A percentile compares a stretch with the other conserved stretches of the same genome.
These are phyloP conservation scores for Fusarium sp. DNA, from an alignment of 2,329 filamentous ascomycete species.

Conservation along the genomic window DNA sequence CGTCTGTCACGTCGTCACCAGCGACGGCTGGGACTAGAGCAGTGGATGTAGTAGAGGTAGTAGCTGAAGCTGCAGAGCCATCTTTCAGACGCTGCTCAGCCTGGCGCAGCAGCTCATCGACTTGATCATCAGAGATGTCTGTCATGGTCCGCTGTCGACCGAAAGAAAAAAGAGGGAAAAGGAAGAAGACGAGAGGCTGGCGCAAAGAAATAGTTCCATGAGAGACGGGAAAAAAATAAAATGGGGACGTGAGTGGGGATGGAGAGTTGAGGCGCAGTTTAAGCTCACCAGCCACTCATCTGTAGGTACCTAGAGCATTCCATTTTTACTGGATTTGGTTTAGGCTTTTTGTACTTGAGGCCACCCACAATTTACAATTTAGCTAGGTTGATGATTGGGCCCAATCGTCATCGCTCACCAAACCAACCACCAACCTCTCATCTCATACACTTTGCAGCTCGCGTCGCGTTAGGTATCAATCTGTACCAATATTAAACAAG, in stretches of 20 bases:
- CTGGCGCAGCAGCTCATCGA: constrained; percentile 49
- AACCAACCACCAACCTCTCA: constrained; percentile 26
- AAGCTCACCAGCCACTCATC: constrained; percentile 5
- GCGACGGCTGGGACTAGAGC: constrained; percentile 29
- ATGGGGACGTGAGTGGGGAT: constrained; percentile 17
- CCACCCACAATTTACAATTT: background rate
- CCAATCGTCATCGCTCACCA: constrained; percentile 40
- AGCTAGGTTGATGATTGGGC: constrained; percentile 5
- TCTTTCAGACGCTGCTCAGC: constrained; percentile 50
- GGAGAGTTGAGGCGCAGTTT: background rate
- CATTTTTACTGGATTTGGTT: too few relatives aligned
- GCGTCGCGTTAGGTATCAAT: constrained; percentile 14
- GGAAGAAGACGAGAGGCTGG: constrained; percentile 25
- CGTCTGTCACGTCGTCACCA: constrained; percentile 25
- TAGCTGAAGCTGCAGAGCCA: constrained; percentile 31
- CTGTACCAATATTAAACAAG: constrained; percentile 2
- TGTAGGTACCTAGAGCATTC: too few relatives aligned
- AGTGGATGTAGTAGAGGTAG: constrained; percentile 21
- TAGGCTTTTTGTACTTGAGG: background rate
- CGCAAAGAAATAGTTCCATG: constrained; percentile 36
- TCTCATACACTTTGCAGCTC: background rate
- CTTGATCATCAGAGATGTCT: constrained; percentile 45
- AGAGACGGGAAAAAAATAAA: constrained; percentile 27
- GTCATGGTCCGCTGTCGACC: constrained; percentile 47
- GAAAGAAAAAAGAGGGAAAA: constrained; percentile 21